Evolutionary conservation across 805 yeast species (phyloP), one percentile per base, ranked within the genome.

Genomic region (fission yeast (Schizosaccharomyces pombe)): DNA sequence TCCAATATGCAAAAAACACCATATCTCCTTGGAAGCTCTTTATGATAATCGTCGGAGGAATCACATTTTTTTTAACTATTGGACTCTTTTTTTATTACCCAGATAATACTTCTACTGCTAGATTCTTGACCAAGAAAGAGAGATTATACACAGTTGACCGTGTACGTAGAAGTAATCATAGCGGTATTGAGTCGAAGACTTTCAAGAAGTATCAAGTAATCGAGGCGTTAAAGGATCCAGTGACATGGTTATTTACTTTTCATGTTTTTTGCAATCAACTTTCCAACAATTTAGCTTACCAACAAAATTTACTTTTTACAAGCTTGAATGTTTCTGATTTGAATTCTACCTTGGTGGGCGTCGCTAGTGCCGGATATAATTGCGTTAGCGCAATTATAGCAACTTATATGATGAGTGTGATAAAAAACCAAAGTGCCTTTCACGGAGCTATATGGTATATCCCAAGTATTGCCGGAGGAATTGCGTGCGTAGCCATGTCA

Each of bases 271-370:
- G 68, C 37, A 62, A 63, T 32, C 68, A 70, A 61, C 65, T 70
- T 59, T 77, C 72, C 60, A 74, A 77, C 59, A 80, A 80, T 58
- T 80, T 79, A 54, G 62, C 72, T 56, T 69, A 70, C 62, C 75
- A 73, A 60, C 68, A 72, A 47, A 63, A 71, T 31, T 72, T 75
- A 55, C 62, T 75, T 29, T 61, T 74, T 54, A 60, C 65, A 57
- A 70, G 72, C 62, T 57, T 68, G 47, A 63, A 64, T 29, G 61
- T 49, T 5, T 49, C 53, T 28, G 26, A 43, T 11, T 12, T 43
- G 11, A 43, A 43, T 12, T 52, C 55, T 5, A 56, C 54, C 22
- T 43, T 58, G 24, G 57, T 56, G 26, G 53, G 56, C 32, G 43
- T 32, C 32, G 60, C 54, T 31, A 47, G 57, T 24, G 59, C 60